phyloP scores from a whole-genome alignment of 108 stramenopile species.

The Thalassiosira profunda region DNA sequence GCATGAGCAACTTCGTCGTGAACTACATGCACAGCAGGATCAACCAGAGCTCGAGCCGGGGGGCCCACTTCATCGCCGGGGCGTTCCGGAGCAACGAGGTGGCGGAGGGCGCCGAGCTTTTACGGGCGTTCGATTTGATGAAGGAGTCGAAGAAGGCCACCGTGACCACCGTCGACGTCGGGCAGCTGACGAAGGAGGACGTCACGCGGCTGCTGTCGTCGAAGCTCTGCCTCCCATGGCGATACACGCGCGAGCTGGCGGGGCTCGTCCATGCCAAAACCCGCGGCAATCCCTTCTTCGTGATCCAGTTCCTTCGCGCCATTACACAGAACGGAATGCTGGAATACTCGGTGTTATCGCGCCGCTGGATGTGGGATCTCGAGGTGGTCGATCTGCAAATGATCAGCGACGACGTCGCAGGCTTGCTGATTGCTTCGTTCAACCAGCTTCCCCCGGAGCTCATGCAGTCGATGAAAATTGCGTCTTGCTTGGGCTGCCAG shows the following conservation, averaged over 20 bases:
- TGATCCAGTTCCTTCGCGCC: constrained; percentile 29
- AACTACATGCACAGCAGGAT: constrained; percentile 20
- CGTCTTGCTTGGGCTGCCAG: no score
- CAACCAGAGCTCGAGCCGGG: no score
- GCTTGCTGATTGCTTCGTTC: constrained; percentile 6
- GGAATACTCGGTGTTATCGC: constrained; percentile 27
- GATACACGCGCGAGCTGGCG: constrained; percentile 11
- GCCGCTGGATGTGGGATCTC: constrained; percentile 63
- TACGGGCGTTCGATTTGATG: no score
- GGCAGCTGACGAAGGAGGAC: no score
- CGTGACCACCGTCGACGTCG: no score
- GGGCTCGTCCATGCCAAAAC: constrained; percentile 41
- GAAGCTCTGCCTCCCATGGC: constrained; percentile 15
- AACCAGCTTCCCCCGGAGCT: constrained; percentile 2
- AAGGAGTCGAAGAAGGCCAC: no score
- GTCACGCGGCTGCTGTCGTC: constrained; percentile 18
- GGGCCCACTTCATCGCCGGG: constrained; percentile 54
- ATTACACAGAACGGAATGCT: constrained; percentile 24
- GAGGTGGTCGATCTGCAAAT: constrained; percentile 10
- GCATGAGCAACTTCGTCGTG: constrained; percentile 47
- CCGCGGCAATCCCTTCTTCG: constrained; percentile 45
- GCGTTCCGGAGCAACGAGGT: constrained; percentile 60
- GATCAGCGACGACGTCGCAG: background rate
- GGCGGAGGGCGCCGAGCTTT: no score
- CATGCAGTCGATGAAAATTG: no score